Evolutionary conservation across 2,329 filamentous ascomycete species (phyloP).

Genomic region (Xylaria sp.): DNA sequence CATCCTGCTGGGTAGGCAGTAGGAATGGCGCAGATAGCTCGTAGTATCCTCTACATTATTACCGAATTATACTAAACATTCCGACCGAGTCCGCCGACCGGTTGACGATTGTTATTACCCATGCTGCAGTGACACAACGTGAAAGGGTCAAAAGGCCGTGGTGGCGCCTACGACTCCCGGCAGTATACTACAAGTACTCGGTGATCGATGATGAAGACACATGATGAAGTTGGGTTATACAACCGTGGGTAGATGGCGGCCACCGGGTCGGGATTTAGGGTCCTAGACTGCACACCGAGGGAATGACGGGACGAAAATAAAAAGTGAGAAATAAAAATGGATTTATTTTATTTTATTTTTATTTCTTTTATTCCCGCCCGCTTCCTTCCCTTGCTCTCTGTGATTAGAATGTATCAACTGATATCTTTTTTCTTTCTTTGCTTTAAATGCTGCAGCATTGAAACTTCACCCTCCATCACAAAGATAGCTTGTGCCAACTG

Average conservation of each 20-base stretch:
- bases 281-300: conserved; percentile 20
- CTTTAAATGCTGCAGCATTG: conserved; percentile 15
- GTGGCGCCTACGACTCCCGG: conserved; percentile 9
- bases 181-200: neutral
- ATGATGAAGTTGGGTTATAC: conserved; percentile 19
- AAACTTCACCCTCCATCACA: conserved; percentile 30
- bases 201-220: neutral
- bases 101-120: conserved; percentile 18
- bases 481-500: conserved; percentile 36
- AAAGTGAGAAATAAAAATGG: conserved; percentile 11
- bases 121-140: conserved; percentile 23
- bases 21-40: conserved; percentile 27
- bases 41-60: conserved; percentile 18
- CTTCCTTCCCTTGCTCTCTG: neutral
- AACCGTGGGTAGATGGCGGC: conserved; percentile 18
- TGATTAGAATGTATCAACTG: neutral
- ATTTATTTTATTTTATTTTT: conserved; percentile 5
- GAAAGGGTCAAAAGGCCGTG: conserved; percentile 10
- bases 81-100: conserved; percentile 23
- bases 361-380: neutral
- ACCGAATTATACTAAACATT: neutral
- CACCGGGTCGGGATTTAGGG: conserved; percentile 9
- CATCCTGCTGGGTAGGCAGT: conserved; percentile 31
- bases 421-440: neutral
- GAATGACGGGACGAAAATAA: conserved; percentile 1